Conservation (phyloP, 148 eudicot species). For the Gaultheria prostrata region DNA sequence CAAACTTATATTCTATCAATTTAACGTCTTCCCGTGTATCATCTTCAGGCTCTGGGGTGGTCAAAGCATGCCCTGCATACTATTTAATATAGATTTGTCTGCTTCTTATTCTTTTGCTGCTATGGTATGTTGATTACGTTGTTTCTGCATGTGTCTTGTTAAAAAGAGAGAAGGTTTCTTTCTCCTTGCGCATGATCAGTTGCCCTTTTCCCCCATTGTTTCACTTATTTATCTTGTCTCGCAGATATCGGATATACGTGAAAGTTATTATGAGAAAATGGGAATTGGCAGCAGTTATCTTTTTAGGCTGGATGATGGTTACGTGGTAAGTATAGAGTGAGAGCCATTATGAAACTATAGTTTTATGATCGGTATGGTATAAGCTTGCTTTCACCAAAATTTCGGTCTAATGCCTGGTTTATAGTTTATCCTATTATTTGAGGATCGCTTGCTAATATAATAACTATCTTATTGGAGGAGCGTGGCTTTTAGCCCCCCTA, state of each 20-base stretch:
- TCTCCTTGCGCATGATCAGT: neutral
- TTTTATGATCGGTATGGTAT: neutral
- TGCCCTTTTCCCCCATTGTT: neutral
- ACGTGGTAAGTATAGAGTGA: constrained; percentile 64
- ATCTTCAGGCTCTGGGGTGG: neutral
- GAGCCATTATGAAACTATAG: neutral
- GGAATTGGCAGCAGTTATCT: constrained; percentile 99
- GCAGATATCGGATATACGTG: constrained; percentile 97
- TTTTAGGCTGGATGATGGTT: constrained; percentile 95
- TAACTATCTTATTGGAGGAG: neutral
- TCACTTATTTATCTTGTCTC: constrained; percentile 11
- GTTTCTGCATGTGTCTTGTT: neutral
- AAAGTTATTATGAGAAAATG: constrained; percentile 84
- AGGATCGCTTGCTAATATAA: neutral
- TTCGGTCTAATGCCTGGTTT: neutral
- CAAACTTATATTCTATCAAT: neutral
- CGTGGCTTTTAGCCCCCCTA: no score
- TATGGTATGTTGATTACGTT: neutral
- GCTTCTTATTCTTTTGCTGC: neutral
- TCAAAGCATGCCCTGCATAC: neutral
- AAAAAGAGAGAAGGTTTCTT: neutral
- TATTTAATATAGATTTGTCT: neutral
- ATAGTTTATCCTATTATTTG: neutral
- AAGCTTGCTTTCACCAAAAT: neutral
- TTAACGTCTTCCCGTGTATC: neutral